phyloP scores from a whole-genome alignment of 352 stramenopile genomes.

The Pythium utonaiense region DNA sequence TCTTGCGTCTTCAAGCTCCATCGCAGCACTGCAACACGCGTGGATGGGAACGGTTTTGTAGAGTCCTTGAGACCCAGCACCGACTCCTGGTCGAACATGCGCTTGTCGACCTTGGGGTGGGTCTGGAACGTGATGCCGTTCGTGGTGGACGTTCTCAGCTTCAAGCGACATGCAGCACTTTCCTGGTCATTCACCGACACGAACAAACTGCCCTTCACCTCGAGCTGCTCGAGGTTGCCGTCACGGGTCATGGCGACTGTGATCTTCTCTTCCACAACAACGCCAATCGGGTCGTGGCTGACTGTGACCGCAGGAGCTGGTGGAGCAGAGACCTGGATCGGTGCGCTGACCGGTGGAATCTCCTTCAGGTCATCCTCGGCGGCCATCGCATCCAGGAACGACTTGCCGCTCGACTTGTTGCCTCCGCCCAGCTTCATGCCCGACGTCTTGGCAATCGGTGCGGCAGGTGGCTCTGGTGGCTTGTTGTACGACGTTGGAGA shows the following conservation, averaged over 20 bases:
- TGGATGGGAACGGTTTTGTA: conserved; percentile 79
- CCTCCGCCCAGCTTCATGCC: conserved; percentile 37
- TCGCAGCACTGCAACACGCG: conserved; percentile 74
- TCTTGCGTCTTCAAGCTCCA: conserved; percentile 88
- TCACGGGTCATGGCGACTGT: conserved; percentile 81
- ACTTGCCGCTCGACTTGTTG: conserved; percentile 58
- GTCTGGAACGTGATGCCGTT: conserved; percentile 83
- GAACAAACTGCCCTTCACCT: conserved; percentile 85
- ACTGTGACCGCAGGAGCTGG: conserved; percentile 59
- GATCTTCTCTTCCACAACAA: conserved; percentile 86
- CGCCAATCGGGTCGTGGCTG: conserved; percentile 77
- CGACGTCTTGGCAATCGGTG: conserved; percentile 48
- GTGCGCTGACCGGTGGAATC: conserved; percentile 75
- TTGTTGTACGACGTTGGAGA: conserved; percentile 71
- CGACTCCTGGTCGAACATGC: conserved; percentile 77
- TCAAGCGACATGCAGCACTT: conserved; percentile 65
- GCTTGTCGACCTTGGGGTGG: conserved; percentile 88
- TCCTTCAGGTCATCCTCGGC: conserved; percentile 85
- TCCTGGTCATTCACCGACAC: conserved; percentile 79
- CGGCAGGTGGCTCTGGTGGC: conserved; percentile 35
- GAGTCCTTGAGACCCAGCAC: conserved; percentile 75
- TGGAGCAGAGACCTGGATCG: conserved; percentile 54
- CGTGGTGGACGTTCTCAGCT: conserved; percentile 56
- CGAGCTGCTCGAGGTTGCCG: conserved; percentile 76
- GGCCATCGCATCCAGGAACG: conserved; percentile 84